Evolutionary conservation across 371 early-diverging fungal species (phyloP), one percentile per base, ranked within the genome.

Genomic region (Mucor lusitanicus): DNA sequence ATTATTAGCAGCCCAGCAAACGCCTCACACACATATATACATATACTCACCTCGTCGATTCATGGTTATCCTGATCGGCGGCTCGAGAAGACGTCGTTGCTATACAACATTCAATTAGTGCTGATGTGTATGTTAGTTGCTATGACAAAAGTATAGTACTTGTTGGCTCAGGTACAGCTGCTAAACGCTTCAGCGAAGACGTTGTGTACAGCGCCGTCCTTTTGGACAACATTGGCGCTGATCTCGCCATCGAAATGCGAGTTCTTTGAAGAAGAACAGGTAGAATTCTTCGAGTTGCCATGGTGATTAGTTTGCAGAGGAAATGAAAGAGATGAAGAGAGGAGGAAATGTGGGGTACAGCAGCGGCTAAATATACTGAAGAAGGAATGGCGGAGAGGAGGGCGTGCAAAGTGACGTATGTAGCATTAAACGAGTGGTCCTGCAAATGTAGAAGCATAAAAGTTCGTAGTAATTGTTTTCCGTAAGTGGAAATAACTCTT

Each of bases 161-260:
- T 59, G 71, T 50, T 32, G 55, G 58, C 42, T 70, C 66, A 70
- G 71, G 66, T 42, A 70, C 59, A 12, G 71, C 65, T n/a, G 66
- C 46, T 17, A 62, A 28, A 3, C 32, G 59, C 19, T 56, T 70
- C 21, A 50, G 12, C 30, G 59, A 58, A 19, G 32, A 46, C 11
- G 66, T 70, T 19, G 66, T 70, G 46, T 67, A 67, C 3, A 46
- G 23, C 11, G 50, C 50, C 25, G 12, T 50, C 8, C 50, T 25
- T 9, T 23, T 50, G 12, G 25, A 9, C 11, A 50, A 50, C 13
- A 25, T 21, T 12, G 50, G 50, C 1, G 8, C 21, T 50, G 50
- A 25, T 50, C 23, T 50, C 7, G 12, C 25, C 25, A 25, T 9
- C 12, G 21, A 23, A 50, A 19, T 11, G 11, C 50, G 21, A 21